Base-by-base conservation (phyloP, 768 basidiomycete genomes). In the Dacryopinax primogenitus region DNA sequence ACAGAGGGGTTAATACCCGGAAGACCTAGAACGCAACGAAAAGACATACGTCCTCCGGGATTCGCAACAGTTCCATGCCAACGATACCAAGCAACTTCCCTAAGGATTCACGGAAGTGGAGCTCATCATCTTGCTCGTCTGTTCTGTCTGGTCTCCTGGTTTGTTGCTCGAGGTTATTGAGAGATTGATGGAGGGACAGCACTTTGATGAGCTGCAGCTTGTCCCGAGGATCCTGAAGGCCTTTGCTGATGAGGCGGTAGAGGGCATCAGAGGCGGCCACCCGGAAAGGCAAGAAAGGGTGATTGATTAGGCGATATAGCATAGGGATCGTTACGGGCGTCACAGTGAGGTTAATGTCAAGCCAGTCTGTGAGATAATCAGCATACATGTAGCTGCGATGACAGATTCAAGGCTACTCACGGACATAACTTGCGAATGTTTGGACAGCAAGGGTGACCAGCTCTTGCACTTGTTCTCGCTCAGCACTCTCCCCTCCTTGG, bases 281-380 rank as follows among this genome's bases (percentile, higher is more conserved):
- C 33, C 92, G 88, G 70, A 98, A 86, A 1, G 87, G 81, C 32
- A 92, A 74, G 12, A 86, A 86, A 0, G 83, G 76, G 71, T 93
- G 88, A 16, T 86, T 86, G 37, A 98, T 82, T 39, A 96, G 80
- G 36, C 80, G 83, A 73, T 94, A 92, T 45, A 96, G 81, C 35
- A 98, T 77, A 3, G 88, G 86, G 34, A 98, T 84, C 1, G 94
- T 92, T 15, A 82, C 83, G 13, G 89, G 90, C 1, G 94, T 97
- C 66, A 99, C 88, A 13, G 96, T 93, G 68, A 98, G 78, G 71
- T 92, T 92, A 69, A 99, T 94, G 72, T 99, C 96, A 69, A 98
- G 88, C 96, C 96, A 99, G 15, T 92, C 95, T 96, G 70, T 28
- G 18, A 44, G 6, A 28, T 33, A n/a, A 36, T 71, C 65, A 72